Evolutionary conservation across 306 rosid genomes (phyloP).

Genomic region (Vicia villosa): DNA sequence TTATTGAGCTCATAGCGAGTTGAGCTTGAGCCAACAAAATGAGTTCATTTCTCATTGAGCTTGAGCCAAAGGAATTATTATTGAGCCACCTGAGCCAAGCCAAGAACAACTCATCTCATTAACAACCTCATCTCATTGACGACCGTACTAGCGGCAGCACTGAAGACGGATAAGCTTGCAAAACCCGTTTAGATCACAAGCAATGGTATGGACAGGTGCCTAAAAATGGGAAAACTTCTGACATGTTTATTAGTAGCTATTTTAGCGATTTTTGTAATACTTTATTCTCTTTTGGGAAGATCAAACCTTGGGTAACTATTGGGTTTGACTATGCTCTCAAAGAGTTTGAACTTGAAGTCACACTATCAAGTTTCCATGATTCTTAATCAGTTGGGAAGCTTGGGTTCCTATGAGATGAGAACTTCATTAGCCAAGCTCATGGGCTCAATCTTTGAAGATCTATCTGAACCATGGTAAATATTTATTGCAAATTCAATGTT

Average conservation of each 20-base stretch:
- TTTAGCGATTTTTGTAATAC: neutral
- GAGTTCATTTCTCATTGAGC: neutral
- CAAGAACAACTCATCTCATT: neutral
- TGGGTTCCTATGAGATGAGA: slow-evolving; percentile 8
- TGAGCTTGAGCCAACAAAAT: slow-evolving; percentile 7
- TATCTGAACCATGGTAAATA: neutral
- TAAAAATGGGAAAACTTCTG: neutral
- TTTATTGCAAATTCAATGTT: slow-evolving; percentile 3
- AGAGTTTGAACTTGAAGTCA: neutral
- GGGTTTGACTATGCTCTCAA: neutral
- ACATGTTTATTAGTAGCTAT: neutral
- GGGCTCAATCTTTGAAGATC: slow-evolving; percentile 6
- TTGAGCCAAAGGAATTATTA: neutral
- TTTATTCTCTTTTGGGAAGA: neutral
- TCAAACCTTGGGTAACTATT: neutral
- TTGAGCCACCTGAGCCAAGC: slow-evolving; percentile 1
- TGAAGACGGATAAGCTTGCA: neutral
- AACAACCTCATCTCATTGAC: slow-evolving; percentile 1
- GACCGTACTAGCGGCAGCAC: neutral
- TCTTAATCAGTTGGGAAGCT: slow-evolving; percentile 10
- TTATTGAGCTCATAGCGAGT: neutral
- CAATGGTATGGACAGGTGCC: slow-evolving; percentile 2
- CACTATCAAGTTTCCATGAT: neutral
- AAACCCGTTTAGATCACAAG: slow-evolving; percentile 17
- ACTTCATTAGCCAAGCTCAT: slow-evolving; percentile 7